Evolutionary conservation across 2,329 filamentous ascomycete species (phyloP).

Genomic region (Alternaria burnsii): DNA sequence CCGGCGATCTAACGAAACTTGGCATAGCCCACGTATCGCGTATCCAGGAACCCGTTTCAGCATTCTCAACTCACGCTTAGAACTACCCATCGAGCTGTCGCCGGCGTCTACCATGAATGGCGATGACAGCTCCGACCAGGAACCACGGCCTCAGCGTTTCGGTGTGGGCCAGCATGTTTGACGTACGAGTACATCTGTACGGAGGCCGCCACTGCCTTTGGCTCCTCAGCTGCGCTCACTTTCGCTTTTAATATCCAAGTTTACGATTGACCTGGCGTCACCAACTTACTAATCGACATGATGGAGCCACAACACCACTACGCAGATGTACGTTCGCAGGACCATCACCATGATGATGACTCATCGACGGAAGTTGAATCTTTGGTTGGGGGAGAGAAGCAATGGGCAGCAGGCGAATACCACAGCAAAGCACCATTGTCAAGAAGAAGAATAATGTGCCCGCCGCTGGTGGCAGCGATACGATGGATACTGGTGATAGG

Average conservation of each 20-base stretch:
- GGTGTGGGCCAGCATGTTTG: slow-evolving; percentile 20
- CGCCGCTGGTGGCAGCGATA: slow-evolving; percentile 25
- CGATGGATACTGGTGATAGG: slow-evolving; percentile 43
- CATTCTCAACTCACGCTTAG: slow-evolving; percentile 19
- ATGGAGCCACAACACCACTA: slow-evolving; percentile 46
- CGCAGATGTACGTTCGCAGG: slow-evolving; percentile 34
- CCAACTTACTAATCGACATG: slow-evolving; percentile 17
- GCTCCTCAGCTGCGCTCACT: slow-evolving; percentile 42
- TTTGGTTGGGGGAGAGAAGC: slow-evolving; percentile 40
- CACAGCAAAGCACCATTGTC: slow-evolving; percentile 23
- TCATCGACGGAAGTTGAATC: slow-evolving; percentile 48
- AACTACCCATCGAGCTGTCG: slow-evolving; percentile 14
- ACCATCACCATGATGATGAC: slow-evolving; percentile 40
- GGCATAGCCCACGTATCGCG: slow-evolving; percentile 25
- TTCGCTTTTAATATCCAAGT: slow-evolving; percentile 15
- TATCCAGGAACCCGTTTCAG: slow-evolving; percentile 29
- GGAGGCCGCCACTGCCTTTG: slow-evolving; percentile 23
- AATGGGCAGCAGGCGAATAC: slow-evolving; percentile 33
- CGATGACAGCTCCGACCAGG: slow-evolving; percentile 27
- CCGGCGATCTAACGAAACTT: slow-evolving; percentile 30
- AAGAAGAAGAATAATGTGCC: slow-evolving; percentile 29
- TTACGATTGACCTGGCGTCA: slow-evolving; percentile 32
- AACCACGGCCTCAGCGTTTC: slow-evolving; percentile 28
- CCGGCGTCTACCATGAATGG: slow-evolving; percentile 13
- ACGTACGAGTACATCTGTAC: slow-evolving; percentile 25